These are phyloP conservation scores for Cyberlindnera euphorbiiphila DNA, from an alignment of 805 yeast genomes.

Conservation along the genomic window DNA sequence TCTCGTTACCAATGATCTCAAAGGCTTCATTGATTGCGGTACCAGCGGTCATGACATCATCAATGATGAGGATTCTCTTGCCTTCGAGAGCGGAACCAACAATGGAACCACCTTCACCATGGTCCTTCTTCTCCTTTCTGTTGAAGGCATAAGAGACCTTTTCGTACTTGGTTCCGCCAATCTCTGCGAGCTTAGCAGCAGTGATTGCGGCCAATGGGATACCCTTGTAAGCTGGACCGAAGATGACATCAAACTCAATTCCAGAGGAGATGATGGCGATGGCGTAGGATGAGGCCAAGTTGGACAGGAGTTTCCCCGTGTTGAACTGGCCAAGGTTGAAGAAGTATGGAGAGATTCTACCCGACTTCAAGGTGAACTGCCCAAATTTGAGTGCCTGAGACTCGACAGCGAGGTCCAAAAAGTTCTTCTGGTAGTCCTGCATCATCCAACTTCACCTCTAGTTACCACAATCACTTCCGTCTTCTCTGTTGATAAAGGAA, in stretches of 20 bases:
- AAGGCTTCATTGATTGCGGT: constrained; percentile 96
- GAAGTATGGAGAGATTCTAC: constrained; percentile 92
- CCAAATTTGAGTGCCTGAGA: constrained; percentile 86
- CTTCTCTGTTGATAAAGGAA: background rate
- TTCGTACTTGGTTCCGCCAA: constrained; percentile 75
- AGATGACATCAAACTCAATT: constrained; percentile 81
- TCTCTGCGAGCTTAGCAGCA: constrained; percentile 86
- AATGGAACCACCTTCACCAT: constrained; percentile 95
- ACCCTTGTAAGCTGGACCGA: constrained; percentile 98
- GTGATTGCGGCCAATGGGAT: constrained; percentile 93
- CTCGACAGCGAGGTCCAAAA: constrained; percentile 78
- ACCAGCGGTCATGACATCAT: constrained; percentile 98
- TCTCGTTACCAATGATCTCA: constrained; percentile 62
- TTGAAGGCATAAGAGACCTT: constrained; percentile 86
- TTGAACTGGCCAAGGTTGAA: constrained; percentile 90
- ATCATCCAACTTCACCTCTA: constrained; percentile 7
- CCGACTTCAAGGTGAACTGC: constrained; percentile 83
- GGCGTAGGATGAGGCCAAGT: constrained; percentile 86
- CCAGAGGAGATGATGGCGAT: constrained; percentile 78
- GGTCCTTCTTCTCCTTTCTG: constrained; percentile 95
- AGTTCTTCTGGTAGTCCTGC: constrained; percentile 55
- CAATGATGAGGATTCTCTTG: constrained; percentile 79
- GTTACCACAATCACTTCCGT: no score
- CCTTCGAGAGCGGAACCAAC: constrained; percentile 78
- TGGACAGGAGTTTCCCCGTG: constrained; percentile 74